Percentiles rank a stretch among this genome's conserved stretches.
phyloP scores from a whole-genome alignment of 1,139 yeast genomes.

The Yamadazyma pseudoaaseri region DNA sequence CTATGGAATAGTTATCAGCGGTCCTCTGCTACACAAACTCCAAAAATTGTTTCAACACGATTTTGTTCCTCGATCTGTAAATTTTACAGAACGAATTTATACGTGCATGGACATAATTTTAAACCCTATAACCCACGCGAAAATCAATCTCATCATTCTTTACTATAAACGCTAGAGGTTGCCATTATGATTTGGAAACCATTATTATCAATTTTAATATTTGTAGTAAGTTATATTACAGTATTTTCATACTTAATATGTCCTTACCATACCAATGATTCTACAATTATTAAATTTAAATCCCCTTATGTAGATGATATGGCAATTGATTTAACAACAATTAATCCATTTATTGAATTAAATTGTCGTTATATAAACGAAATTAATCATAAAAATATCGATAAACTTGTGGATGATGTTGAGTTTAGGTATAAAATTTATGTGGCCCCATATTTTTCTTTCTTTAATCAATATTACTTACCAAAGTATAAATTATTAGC shows the following conservation, averaged over 20 bases:
- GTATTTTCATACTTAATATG: conserved; percentile 8
- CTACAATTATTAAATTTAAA: conserved; percentile 1
- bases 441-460: conserved; percentile 11
- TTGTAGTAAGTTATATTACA: conserved; percentile 3
- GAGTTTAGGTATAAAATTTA: conserved; percentile 16
- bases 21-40: no score
- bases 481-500: conserved; percentile 11
- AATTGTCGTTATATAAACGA: conserved; percentile 12
- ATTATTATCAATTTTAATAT: background rate
- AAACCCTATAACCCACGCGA: conserved; percentile 1
- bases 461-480: conserved; percentile 11
- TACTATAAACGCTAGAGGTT: no score
- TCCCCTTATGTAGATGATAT: background rate
- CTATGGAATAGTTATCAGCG: no score
- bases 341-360: conserved; percentile 7
- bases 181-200: conserved; percentile 1
- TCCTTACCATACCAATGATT: conserved; percentile 5
- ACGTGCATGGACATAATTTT: no score
- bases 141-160: no score
- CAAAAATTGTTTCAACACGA: no score
- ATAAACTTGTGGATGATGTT: conserved; percentile 9
- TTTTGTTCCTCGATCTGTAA: no score
- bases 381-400: conserved; percentile 13
- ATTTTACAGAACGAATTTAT: no score
- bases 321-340: conserved; percentile 5